Conservation (phyloP, 106 monocot genomes). For the Posidonia australis region DNA sequence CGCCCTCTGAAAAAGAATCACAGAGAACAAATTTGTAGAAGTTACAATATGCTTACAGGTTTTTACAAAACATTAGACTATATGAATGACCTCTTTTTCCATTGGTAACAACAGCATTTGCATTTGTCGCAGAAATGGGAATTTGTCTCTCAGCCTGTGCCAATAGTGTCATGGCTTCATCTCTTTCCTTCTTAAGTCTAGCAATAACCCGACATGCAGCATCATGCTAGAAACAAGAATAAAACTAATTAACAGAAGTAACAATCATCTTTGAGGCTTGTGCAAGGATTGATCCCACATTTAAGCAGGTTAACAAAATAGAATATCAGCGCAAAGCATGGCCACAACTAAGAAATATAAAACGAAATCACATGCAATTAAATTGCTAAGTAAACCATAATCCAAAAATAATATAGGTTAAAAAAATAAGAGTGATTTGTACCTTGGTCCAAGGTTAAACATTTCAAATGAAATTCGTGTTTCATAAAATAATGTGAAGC, state of each 20-base stretch:
- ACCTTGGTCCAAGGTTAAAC: too few relatives aligned
- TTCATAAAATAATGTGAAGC: too few relatives aligned
- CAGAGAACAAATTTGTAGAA: neutral
- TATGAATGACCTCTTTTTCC: conserved; percentile 55
- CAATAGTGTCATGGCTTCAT: conserved; percentile 75
- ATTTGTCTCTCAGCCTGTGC: conserved; percentile 85
- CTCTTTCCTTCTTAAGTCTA: conserved; percentile 88
- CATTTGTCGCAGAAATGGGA: conserved; percentile 29
- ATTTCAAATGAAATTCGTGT: too few relatives aligned
- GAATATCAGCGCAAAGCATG: neutral
- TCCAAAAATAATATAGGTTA: too few relatives aligned
- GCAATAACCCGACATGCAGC: conserved; percentile 98
- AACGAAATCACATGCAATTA: too few relatives aligned
- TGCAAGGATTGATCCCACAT: neutral
- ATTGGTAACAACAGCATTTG: conserved; percentile 37
- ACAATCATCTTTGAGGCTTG: neutral
- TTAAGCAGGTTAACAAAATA: neutral
- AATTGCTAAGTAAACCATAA: too few relatives aligned
- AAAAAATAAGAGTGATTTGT: too few relatives aligned
- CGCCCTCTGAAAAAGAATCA: conserved; percentile 50
- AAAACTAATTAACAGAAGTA: neutral
- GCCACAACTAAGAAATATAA: too few relatives aligned
- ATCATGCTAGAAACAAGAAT: conserved; percentile 56
- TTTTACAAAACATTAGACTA: neutral
- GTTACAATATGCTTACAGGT: neutral